Conservation (phyloP, 371 early-diverging fungal genomes). For the Lichtheimia ornata region DNA sequence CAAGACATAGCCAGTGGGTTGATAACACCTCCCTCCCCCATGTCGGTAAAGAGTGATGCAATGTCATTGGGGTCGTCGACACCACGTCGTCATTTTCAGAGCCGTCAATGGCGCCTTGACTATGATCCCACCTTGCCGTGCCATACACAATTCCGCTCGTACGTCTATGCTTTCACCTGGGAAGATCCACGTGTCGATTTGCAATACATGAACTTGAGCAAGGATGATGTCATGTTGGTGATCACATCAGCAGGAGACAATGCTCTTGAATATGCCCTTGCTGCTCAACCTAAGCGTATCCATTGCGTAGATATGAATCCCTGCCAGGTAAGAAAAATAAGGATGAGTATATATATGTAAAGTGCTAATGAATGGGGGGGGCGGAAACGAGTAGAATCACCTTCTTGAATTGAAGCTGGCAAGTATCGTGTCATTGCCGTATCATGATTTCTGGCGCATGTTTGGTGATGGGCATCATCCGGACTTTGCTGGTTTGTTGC, state of each 20-base stretch:
- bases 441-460: slow-evolving; percentile 77
- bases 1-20: not conserved
- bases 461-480: slow-evolving; percentile 78
- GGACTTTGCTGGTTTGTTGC: slow-evolving; percentile 62
- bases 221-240: slow-evolving; percentile 75
- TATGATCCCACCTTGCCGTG: slow-evolving; percentile 67
- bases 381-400: slow-evolving; percentile 62
- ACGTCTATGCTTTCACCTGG: slow-evolving; percentile 90
- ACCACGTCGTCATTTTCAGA: slow-evolving; percentile 17
- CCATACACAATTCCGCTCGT: slow-evolving; percentile 78
- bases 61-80: not conserved
- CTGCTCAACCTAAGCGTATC: slow-evolving; percentile 68
- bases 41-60: not conserved
- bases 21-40: not conserved
- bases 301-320: slow-evolving; percentile 90
- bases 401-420: slow-evolving; percentile 84
- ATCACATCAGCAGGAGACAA: slow-evolving; percentile 89
- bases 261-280: slow-evolving; percentile 77
- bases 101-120: slow-evolving; percentile 63
- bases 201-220: slow-evolving; percentile 63
- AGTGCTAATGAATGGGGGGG: not conserved
- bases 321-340: slow-evolving; percentile 59
- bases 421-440: slow-evolving; percentile 59
- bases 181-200: slow-evolving; percentile 84
- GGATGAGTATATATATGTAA: not conserved